Evolutionary conservation across 176 grass and related monocot genomes (phyloP), one percentile per base, ranked within the genome.

Genomic region (Rhynchospora tenuis): DNA sequence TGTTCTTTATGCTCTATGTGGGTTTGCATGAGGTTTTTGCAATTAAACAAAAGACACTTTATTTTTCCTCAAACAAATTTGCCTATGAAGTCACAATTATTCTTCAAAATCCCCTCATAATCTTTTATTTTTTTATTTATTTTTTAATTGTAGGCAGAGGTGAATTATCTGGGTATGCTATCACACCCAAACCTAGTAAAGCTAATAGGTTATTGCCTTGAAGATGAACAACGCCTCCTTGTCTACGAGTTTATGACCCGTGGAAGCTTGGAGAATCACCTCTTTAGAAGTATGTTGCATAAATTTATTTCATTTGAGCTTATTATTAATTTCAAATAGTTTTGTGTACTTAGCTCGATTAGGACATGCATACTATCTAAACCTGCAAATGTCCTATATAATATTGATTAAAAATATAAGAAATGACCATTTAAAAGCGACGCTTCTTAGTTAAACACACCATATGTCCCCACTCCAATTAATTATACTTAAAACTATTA

Each of bases 181-280:
- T 96, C 85, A 0, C 91, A 96, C 66, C 93, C 89, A 1, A 96
- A 91, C 59, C 85, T 96, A 17, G 93, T 96, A 9, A 86, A 84
- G 83, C 90, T 96, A 10, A 68, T 96, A 13, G 93, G 93, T 14
- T 93, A 93, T 86, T 93, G 93, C 85, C 75, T 96, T 0, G 80
- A 96, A 80, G 91, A 96, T 73, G 93, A 96, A 82, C 93, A 96
- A 50, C 87, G 91, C 1, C 93, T 96, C 58, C 90, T 96, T 43
- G 91, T 96, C 66, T 96, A 96, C 26, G 93, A 96, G 74, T 96
- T 96, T 65, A 92, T 96, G 93, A 87, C 93, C 0, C 17, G 93
- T 47, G 93, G 93, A 23, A 96, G 93, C 93, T 86, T 96, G 75
- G 93, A 96, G 85, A 96, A 96, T 72, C 93, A 96, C 78, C 91